Base-by-base conservation (phyloP, 1,139 yeast genomes). In the Suhomyces chickasaworum region DNA sequence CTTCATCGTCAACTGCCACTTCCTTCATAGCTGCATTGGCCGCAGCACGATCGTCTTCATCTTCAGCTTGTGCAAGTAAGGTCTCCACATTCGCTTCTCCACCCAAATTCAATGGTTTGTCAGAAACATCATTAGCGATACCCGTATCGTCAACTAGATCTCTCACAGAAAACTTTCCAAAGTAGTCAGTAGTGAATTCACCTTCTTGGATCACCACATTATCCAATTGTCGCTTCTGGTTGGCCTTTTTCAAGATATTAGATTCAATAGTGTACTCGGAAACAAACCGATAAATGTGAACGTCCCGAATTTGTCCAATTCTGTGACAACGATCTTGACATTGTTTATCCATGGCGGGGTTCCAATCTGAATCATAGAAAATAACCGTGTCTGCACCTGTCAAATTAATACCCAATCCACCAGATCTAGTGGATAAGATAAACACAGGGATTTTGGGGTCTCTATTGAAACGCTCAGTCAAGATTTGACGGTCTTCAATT, bases 331-430 rank as follows among this genome's bases (percentile, higher is more conserved):
- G 84, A 69, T 95, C 99, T 66, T 95, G 99, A 71, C 99, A 95
- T 66, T 95, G 99, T 62, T 90, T 89, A 66, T 95, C 99, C 98
- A 95, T 95, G 1, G 98, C 96, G 2, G 99, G 99, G 63, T 95
- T 95, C 99, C 99, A 95, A 69, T 95, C 99, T 2, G 97, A 90
- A 66, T 95, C 99, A 64, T 95, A 95, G 66, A 95, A 95, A n/a
- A 95, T 90, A 39, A 95, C 99, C 0, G 99, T 93, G 61, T 95
- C 99, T 0, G 99, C 99, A 58, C 99, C 99, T 0, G 99, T 93
- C 58, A 95, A 73, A 60, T 95, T 95, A 63, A 95, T 95, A 62
- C 99, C 99, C 54, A 95, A 75, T 31, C 99, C 99, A 63, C 99
- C 99, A 2, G 98, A 91, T 67, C 99, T 81, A 1, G 98, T 90